Evolutionary conservation across 148 eudicot species (phyloP).

Genomic region (Salicornia ramosissima): DNA sequence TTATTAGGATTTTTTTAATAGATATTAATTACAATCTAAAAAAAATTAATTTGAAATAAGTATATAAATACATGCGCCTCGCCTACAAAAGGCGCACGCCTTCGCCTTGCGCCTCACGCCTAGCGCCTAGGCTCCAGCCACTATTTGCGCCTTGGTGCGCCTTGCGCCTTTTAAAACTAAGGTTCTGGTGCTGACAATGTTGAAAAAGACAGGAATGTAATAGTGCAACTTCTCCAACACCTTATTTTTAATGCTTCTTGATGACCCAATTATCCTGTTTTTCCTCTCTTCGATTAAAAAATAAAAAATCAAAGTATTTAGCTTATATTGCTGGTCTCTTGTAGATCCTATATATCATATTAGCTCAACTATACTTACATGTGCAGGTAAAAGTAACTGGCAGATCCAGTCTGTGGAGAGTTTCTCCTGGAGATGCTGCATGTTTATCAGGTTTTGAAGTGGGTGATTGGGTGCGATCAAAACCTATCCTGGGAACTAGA

Average conservation of each 20-base stretch:
- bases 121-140: no score
- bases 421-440: conserved; percentile 97
- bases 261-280: neutral
- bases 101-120: no score
- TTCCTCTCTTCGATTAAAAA: no score
- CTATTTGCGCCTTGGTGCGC: no score
- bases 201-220: no score
- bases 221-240: neutral
- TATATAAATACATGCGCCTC: no score
- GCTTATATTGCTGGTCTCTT: neutral
- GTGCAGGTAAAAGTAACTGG: conserved; percentile 85
- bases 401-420: conserved; percentile 76
- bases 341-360: neutral
- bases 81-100: no score
- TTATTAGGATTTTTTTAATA: no score
- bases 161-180: no score
- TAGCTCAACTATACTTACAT: conserved; percentile 14
- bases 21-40: no score
- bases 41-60: no score
- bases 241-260: neutral
- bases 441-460: conserved; percentile 91
- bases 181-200: no score
- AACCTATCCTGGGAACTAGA: conserved; percentile 74
- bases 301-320: neutral
- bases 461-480: conserved; percentile 98